A percentile compares a stretch with the other conserved stretches of the same genome.
phyloP scores from a whole-genome alignment of 176 grass and related monocot genomes.

The Carex kokanica region DNA sequence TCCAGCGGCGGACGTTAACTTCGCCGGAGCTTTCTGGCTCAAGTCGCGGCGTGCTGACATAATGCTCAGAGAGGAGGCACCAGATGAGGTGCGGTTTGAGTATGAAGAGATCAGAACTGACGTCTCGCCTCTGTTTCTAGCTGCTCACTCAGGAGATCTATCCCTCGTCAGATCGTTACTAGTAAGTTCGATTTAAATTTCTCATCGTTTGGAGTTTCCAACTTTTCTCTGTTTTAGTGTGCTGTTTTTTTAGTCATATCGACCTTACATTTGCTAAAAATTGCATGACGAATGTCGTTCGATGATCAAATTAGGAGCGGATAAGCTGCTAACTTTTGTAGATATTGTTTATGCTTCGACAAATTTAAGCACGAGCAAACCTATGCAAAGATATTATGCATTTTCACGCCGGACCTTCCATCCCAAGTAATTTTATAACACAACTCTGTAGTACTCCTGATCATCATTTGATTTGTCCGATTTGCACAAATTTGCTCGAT shows the following conservation, averaged over 20 bases:
- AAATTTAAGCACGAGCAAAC: background rate
- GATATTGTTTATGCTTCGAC: background rate
- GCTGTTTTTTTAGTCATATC: background rate
- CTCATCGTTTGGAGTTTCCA: background rate
- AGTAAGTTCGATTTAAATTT: constrained; percentile 33
- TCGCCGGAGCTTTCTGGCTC: constrained; percentile 83
- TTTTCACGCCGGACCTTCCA: background rate
- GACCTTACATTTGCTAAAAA: background rate
- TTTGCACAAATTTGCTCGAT: background rate
- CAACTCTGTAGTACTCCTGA: background rate
- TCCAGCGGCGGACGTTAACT: constrained; percentile 74
- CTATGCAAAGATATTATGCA: background rate
- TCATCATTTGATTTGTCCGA: background rate
- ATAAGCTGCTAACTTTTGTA: background rate
- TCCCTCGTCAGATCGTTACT: constrained; percentile 70
- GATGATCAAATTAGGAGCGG: background rate
- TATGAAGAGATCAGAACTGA: constrained; percentile 91
- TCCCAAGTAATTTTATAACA: background rate
- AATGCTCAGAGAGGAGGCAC: constrained; percentile 54
- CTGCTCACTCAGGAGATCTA: constrained; percentile 77
- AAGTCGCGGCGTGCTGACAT: constrained; percentile 49
- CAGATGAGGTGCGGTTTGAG: constrained; percentile 49
- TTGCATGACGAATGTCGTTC: background rate
- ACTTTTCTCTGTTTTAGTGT: constrained; percentile 10
- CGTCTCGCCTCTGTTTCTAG: constrained; percentile 90